These are phyloP conservation scores for Vachellia collinsii DNA, from an alignment of 306 rosid genomes.

Conservation along the genomic window DNA sequence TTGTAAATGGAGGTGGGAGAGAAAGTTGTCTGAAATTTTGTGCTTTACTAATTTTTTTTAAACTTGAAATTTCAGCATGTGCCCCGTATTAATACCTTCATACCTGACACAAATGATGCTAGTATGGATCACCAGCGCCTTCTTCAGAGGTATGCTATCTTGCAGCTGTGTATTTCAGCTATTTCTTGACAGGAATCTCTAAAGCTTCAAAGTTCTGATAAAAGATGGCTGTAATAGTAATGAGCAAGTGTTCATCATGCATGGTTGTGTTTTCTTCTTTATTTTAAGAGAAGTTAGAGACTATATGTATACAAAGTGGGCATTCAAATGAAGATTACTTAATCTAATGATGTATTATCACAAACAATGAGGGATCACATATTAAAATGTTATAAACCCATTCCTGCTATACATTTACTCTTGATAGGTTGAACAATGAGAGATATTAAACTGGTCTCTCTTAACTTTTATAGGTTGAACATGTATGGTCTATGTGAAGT, in stretches of 20 bases:
- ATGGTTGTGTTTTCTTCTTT: neutral
- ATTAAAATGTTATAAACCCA: neutral
- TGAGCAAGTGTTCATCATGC: neutral
- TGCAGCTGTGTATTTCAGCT: constrained; percentile 8
- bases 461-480: constrained; percentile 46
- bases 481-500: constrained; percentile 64
- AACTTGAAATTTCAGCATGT: constrained; percentile 65
- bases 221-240: neutral
- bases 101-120: constrained; percentile 76
- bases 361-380: neutral
- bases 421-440: neutral
- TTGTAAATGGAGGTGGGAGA: neutral
- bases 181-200: constrained; percentile 19
- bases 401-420: neutral
- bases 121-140: constrained; percentile 91
- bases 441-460: constrained; percentile 25
- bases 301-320: neutral
- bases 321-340: constrained; percentile 18
- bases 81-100: constrained; percentile 80
- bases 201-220: constrained; percentile 17
- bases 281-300: neutral
- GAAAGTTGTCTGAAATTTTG: neutral
- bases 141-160: constrained; percentile 68
- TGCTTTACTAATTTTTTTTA: neutral
- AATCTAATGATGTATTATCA: neutral